A percentile compares a stretch with the other conserved stretches of the same genome.
phyloP scores from a whole-genome alignment of 208 protist genomes.

The Trypanosoma rangeli region DNA sequence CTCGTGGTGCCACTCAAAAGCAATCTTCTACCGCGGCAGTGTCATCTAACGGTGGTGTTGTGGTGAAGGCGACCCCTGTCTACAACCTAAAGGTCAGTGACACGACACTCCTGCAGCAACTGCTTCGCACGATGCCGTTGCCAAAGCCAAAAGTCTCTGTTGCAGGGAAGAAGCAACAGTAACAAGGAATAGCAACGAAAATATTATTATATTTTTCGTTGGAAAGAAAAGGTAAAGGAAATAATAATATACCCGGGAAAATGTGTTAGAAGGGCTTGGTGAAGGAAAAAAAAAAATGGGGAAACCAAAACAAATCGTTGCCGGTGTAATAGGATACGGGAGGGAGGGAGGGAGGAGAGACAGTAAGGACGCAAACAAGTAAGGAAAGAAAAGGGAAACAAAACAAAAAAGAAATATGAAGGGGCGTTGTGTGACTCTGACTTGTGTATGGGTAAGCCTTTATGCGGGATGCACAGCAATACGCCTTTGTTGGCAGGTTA shows the following conservation, averaged over 20 bases:
- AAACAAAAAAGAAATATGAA: background rate
- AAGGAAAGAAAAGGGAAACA: background rate
- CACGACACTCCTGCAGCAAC: conserved; percentile 53
- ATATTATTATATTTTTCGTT: too few relatives aligned
- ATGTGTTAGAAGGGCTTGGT: background rate
- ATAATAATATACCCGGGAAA: background rate
- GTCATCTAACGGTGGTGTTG: conserved; percentile 20
- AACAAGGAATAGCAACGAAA: conserved; percentile 1
- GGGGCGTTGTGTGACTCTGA: background rate
- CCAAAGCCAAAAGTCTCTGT: conserved; percentile 43
- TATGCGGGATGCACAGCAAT: too few relatives aligned
- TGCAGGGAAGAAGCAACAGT: conserved; percentile 8
- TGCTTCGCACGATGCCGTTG: conserved; percentile 65
- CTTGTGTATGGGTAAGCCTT: background rate
- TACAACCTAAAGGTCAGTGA: conserved; percentile 67
- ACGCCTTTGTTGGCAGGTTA: too few relatives aligned
- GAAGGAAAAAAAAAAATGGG: conserved; percentile 1
- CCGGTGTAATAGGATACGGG: background rate
- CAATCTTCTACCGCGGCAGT: background rate
- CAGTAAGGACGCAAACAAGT: background rate
- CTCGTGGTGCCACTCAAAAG: background rate
- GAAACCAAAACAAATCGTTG: background rate
- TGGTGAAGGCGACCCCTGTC: conserved; percentile 48
- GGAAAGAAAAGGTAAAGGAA: conserved; percentile 2
- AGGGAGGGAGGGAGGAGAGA: background rate